Percentiles rank a stretch among this genome's conserved stretches.
These are phyloP conservation scores for Boletus semigastroideus DNA, from an alignment of 1,284 basidiomycete species.

Conservation along the genomic window DNA sequence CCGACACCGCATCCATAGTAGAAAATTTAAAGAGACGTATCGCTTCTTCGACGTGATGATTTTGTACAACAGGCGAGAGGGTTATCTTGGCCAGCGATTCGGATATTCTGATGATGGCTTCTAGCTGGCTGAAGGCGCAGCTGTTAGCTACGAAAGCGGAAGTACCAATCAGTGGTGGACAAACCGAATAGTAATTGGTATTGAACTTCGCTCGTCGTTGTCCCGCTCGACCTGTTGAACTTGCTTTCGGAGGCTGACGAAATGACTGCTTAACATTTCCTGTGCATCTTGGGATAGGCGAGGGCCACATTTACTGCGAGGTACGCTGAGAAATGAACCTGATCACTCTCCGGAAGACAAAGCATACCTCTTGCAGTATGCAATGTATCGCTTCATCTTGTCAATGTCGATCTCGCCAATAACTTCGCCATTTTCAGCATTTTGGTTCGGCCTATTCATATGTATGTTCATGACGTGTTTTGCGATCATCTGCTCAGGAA, in stretches of 20 bases:
- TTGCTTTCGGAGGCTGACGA: conserved; percentile 91
- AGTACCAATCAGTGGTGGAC: conserved; percentile 24
- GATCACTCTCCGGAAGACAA: not conserved
- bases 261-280: conserved; percentile 97
- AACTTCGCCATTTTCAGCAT: conserved; percentile 58
- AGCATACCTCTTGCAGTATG: conserved; percentile 89
- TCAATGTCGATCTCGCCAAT: conserved; percentile 96
- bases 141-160: conserved; percentile 8
- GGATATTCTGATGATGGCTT: conserved; percentile 98
- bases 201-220: conserved; percentile 96
- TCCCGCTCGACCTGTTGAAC: conserved; percentile 96
- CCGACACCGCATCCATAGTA: conserved; percentile 98
- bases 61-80: conserved; percentile 81
- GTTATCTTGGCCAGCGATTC: conserved; percentile 96
- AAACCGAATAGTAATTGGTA: conserved; percentile 96
- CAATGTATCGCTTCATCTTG: conserved; percentile 98
- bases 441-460: conserved; percentile 84
- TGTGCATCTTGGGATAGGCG: conserved; percentile 90
- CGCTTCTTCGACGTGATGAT: conserved; percentile 97
- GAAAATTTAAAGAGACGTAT: conserved; percentile 98
- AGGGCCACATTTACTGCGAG: conserved; percentile 87
- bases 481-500: conserved; percentile 75
- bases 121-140: conserved; percentile 76
- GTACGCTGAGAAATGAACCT: not conserved
- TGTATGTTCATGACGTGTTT: conserved; percentile 99